phyloP scores from a whole-genome alignment of 2,329 filamentous ascomycete species.

The Microdochium paspali region DNA sequence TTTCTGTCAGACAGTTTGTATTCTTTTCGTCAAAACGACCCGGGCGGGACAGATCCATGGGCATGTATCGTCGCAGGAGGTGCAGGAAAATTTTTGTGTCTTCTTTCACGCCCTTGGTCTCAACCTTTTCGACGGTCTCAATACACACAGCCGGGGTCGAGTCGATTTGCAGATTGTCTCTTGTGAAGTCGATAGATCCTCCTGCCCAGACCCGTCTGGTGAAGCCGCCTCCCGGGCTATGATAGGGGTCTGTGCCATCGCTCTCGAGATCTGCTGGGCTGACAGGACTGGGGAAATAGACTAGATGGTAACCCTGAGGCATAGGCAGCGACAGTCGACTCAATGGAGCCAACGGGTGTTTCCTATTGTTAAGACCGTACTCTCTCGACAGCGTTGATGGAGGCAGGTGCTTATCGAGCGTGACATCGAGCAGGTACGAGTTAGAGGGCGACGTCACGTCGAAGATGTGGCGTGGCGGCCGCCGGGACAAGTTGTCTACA shows the following conservation, averaged over 20 bases:
- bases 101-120: conserved; percentile 18
- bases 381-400: conserved; percentile 11
- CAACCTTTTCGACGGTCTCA: conserved; percentile 33
- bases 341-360: not conserved
- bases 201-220: conserved; percentile 82
- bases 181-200: conserved; percentile 53
- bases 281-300: conserved; percentile 74
- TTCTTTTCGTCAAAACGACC: not conserved
- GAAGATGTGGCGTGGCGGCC: conserved; percentile 10
- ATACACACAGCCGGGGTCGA: conserved; percentile 29
- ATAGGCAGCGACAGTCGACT: conserved; percentile 18
- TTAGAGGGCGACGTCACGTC: conserved; percentile 43
- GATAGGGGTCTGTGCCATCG: conserved; percentile 78
- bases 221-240: conserved; percentile 66
- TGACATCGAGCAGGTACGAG: conserved; percentile 55
- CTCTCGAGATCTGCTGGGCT: conserved; percentile 53
- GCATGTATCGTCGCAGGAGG: conserved; percentile 34
- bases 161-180: conserved; percentile 25
- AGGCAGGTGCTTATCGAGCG: conserved; percentile 32
- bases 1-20: conserved; percentile 28
- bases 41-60: conserved; percentile 9
- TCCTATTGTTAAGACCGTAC: not conserved
- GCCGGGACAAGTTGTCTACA: conserved; percentile 12
- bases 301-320: conserved; percentile 67
- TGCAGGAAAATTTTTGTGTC: conserved; percentile 42